These are phyloP conservation scores for Citrus inodora DNA, from an alignment of 345 rosid genomes.

Conservation along the genomic window DNA sequence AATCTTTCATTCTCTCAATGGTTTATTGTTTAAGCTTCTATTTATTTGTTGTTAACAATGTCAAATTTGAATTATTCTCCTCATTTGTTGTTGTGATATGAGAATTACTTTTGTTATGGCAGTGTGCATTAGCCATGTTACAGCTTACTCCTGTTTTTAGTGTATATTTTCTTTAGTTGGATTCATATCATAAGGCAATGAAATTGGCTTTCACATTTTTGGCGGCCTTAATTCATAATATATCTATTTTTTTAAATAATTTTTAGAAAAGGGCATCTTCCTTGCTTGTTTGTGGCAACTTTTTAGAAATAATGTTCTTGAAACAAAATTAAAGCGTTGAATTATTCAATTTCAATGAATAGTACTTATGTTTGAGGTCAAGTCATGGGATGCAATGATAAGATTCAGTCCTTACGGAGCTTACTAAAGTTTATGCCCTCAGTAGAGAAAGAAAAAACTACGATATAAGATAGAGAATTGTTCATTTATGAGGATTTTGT, in stretches of 20 bases:
- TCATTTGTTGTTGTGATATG: not conserved
- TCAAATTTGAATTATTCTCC: not conserved
- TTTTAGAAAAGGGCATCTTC: too few relatives aligned
- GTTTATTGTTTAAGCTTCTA: conserved; percentile 1
- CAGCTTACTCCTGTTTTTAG: not conserved
- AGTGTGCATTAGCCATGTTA: not conserved
- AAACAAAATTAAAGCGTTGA: too few relatives aligned
- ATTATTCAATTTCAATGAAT: too few relatives aligned
- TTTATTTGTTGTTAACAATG: conserved; percentile 1
- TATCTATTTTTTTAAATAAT: not conserved
- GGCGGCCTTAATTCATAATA: not conserved
- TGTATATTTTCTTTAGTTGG: not conserved
- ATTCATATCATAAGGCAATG: not conserved
- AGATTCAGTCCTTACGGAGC: too few relatives aligned
- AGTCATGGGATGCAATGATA: too few relatives aligned
- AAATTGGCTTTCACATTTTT: not conserved
- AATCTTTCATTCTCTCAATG: not conserved
- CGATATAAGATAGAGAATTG: too few relatives aligned
- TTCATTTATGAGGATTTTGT: too few relatives aligned
- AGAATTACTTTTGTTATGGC: not conserved
- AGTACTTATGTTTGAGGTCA: too few relatives aligned
- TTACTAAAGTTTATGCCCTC: too few relatives aligned
- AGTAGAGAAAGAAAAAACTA: too few relatives aligned
- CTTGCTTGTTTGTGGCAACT: not conserved
- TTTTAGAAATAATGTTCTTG: not conserved